Base-by-base conservation (phyloP, 768 basidiomycete species). In the Pilatotrama ljubarskyi region DNA sequence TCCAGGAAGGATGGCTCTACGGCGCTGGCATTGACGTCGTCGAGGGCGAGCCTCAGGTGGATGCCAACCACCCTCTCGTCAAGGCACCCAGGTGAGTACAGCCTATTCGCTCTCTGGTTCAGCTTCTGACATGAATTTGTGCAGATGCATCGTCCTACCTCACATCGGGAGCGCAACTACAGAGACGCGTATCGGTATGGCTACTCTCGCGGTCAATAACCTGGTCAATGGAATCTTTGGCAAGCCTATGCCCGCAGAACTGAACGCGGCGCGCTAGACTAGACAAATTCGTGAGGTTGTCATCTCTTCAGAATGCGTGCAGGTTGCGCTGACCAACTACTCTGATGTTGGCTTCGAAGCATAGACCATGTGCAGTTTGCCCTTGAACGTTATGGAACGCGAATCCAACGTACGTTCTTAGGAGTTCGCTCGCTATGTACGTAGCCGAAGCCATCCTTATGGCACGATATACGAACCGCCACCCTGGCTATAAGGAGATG, bases 11-110 rank as follows among this genome's bases (percentile, higher is more conserved):
- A 2, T 87, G 88, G 84, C 90, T 99, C 22, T 95, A 89, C 81
- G 95, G 86, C 22, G 97, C 97, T 0, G 96, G 93, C 0, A 67
- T 99, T 11, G 96, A 99, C 72, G 96, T 98, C 36, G 86, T 98
- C 7, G 92, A 94, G 64, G 94, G 94, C 18, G 95, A 98, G 71
- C 95, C 95, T 0, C 73, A 87, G 44, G 79, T 99, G 25, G 66
- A 74, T 0, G 71, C 75, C 2, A 87, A 90, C 62, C 95, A 99
- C 70, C 87, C 90, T 3, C 73, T 99, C 47, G 84, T 96, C 44
- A 84, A 82, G 66, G 85, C 91, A 55, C 86, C 87, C 15, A 83
- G 84, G 85, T 93, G 66, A 68, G 75, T 75, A 56, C 8, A 8
- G 2, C 13, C 41, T 41, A 18, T 13, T 4, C 15, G n/a, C 42